Evolutionary conservation across 805 yeast genomes (phyloP).

Genomic region (Maudiozyma turicensis): DNA sequence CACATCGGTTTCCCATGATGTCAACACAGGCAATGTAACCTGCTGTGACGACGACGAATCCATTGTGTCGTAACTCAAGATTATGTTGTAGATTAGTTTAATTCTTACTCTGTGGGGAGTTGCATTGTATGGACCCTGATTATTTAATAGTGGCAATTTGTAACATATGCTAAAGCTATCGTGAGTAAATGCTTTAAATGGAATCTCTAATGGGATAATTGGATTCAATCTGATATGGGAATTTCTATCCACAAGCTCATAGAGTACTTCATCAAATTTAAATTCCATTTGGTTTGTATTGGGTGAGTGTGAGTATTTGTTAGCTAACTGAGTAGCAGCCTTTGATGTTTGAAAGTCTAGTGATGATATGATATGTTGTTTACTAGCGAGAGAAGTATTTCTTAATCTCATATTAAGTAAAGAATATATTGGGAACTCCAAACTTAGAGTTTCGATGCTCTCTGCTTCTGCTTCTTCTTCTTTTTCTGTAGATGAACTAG

Average conservation of each 20-base stretch:
- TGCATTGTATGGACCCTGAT: background rate
- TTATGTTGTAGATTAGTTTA: conserved; percentile 13
- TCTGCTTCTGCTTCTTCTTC: background rate
- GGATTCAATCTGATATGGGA: conserved; percentile 17
- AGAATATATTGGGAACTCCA: conserved; percentile 25
- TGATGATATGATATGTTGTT: conserved; percentile 21
- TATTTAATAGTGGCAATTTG: conserved; percentile 14
- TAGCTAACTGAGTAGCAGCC: conserved; percentile 14
- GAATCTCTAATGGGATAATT: conserved; percentile 14
- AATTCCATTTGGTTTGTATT: conserved; percentile 1
- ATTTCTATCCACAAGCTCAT: conserved; percentile 14
- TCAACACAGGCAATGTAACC: conserved; percentile 11
- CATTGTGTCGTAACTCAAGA: background rate
- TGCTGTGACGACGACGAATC: background rate
- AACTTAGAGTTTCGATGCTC: background rate
- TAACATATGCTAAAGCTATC: conserved; percentile 24
- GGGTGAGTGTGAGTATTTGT: conserved; percentile 1
- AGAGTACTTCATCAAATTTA: conserved; percentile 11
- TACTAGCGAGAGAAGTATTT: conserved; percentile 15
- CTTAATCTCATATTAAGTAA: conserved; percentile 26
- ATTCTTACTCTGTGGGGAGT: conserved; percentile 20
- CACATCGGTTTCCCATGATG: conserved; percentile 28
- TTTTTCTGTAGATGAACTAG: background rate
- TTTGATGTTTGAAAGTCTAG: conserved; percentile 27
- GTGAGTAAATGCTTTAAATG: conserved; percentile 14